These are phyloP conservation scores for Licmophora abbreviata DNA, from an alignment of 108 stramenopile species.

Conservation along the genomic window DNA sequence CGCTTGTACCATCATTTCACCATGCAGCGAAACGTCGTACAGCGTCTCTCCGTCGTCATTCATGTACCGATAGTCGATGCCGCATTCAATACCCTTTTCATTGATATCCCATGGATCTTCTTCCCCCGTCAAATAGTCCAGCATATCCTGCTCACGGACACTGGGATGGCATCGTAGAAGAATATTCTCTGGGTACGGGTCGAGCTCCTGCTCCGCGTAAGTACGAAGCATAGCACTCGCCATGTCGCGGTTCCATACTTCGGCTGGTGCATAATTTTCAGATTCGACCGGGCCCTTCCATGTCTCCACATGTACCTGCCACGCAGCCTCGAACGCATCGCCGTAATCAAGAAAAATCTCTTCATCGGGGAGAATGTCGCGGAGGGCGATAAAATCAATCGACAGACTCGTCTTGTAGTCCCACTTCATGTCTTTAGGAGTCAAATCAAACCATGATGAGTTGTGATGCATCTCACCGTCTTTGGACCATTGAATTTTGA, in stretches of 20 bases:
- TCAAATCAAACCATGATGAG: constrained; percentile 7
- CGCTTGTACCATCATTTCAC: background rate
- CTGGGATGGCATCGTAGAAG: background rate
- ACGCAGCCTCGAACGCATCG: constrained; percentile 52
- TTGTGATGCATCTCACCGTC: constrained; percentile 14
- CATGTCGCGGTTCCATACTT: constrained; percentile 37
- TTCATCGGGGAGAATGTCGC: constrained; percentile 69
- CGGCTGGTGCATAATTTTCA: constrained; percentile 30
- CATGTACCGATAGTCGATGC: background rate
- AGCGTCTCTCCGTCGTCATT: background rate
- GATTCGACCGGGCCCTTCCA: constrained; percentile 10
- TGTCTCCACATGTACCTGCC: constrained; percentile 40
- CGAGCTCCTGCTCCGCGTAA: constrained; percentile 13
- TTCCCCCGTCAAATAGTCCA: background rate
- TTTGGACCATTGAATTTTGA: constrained; percentile 18
- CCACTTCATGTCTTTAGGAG: background rate
- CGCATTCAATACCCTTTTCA: constrained; percentile 1
- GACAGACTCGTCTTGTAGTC: constrained; percentile 12
- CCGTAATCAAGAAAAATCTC: constrained; percentile 75
- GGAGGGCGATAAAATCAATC: constrained; percentile 59
- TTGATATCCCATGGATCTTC: background rate
- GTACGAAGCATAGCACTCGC: constrained; percentile 29
- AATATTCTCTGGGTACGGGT: constrained; percentile 3
- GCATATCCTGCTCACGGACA: no score
- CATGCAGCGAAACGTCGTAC: background rate